Conservation (phyloP, 768 basidiomycete species). For the Lactarius pseudohatsudake region DNA sequence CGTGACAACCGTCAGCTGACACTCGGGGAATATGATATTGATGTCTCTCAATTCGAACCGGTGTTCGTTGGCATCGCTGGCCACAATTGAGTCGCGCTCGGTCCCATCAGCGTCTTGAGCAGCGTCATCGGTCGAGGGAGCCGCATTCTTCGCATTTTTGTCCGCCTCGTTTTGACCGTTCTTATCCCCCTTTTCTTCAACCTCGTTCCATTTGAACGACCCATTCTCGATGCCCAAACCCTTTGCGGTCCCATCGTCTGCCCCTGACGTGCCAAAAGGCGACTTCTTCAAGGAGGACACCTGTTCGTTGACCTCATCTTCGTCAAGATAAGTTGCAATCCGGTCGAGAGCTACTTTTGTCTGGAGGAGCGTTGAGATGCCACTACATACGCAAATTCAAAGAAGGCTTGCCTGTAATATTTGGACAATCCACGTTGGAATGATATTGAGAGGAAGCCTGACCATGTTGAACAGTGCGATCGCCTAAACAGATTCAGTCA, state of each 20-base stretch:
- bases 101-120: slow-evolving; percentile 31
- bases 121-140: slow-evolving; percentile 1
- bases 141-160: slow-evolving; percentile 23
- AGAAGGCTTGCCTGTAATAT: slow-evolving; percentile 52
- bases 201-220: slow-evolving; percentile 57
- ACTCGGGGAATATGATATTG: slow-evolving; percentile 67
- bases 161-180: slow-evolving; percentile 29
- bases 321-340: slow-evolving; percentile 58
- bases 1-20: slow-evolving; percentile 67
- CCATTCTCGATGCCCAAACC: slow-evolving; percentile 52
- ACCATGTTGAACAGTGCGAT: slow-evolving; percentile 88
- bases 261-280: slow-evolving; percentile 30
- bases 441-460: slow-evolving; percentile 70
- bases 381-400: background rate
- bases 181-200: slow-evolving; percentile 39
- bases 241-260: slow-evolving; percentile 31
- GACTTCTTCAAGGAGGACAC: slow-evolving; percentile 55
- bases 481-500: slow-evolving; percentile 41
- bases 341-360: slow-evolving; percentile 58
- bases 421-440: slow-evolving; percentile 79
- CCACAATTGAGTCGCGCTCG: slow-evolving; percentile 29
- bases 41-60: slow-evolving; percentile 70
- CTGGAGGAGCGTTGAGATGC: slow-evolving; percentile 32
- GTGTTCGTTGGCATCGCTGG: slow-evolving; percentile 38
- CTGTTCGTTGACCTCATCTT: slow-evolving; percentile 61